Evolutionary conservation across 140 eudicot genomes (phyloP), one percentile per base, ranked within the genome.

Genomic region (Stevia rebaudiana): DNA sequence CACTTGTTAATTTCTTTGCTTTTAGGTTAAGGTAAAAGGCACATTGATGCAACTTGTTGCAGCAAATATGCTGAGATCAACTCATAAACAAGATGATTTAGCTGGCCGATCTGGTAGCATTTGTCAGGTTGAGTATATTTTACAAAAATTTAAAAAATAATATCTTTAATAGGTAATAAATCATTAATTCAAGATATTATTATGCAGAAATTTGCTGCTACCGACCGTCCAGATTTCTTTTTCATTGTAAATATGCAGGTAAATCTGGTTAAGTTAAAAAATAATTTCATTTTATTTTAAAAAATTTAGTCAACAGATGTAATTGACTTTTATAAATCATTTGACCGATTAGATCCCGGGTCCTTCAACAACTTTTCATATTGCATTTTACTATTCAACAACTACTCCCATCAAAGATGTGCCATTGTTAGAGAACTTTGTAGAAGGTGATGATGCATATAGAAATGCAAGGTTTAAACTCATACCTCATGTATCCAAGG

Each of bases 391-490:
- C 51, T 85, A 82, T 54, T 69, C 83, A 81, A 74, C 81, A 61
- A 82, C 72, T 43, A 57, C 80, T 50, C 94, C 94, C 10, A 43
- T 85, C 30, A 72, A 82, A 71, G 87, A 88, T 10, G 53, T 75
- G 11, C 90, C 96, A 4, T 73, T 88, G 41, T 76, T 88, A 42
- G 84, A 83, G 37, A 76, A 64, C 69, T 88, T 88, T 66, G 81
- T 88, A 54, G 81, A 85, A 39, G 96, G 94, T 28, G 88, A 85
- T 73, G 90, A 85, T 74, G 76, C 84, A 5, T 88, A 77, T 70
- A 80, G 94, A 48, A 85, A 88, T 64, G 68, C 96, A 57, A 82
- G 94, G 69, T 88, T 88, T 82, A 88, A 88, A 82, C 90, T 88
- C 54, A 82, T 88, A 65, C 94, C 94, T 23, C 78, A 72, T 69